phyloP scores from a whole-genome alignment of 345 rosid genomes.

The Abelmoschus esculentus region DNA sequence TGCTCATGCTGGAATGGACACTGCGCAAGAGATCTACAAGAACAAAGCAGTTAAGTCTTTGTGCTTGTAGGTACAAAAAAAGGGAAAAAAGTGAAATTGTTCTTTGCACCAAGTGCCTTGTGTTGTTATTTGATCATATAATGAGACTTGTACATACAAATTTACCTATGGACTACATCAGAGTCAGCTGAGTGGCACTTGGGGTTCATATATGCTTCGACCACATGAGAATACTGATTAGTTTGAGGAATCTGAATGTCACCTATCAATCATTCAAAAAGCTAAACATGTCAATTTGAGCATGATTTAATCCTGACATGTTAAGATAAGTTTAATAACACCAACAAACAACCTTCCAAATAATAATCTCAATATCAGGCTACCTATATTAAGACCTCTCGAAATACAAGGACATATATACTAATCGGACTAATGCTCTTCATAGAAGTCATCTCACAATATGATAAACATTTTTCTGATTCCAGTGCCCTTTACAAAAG shows the following conservation, averaged over 20 bases:
- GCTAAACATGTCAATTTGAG: not conserved
- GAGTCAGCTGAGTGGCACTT: constrained; percentile 80
- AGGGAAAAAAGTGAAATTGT: too few species aligned
- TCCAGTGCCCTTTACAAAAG: not conserved
- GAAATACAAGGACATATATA: not conserved
- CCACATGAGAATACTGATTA: constrained; percentile 49
- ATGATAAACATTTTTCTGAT: constrained; percentile 6
- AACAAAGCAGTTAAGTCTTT: not conserved
- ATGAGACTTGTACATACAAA: constrained; percentile 14
- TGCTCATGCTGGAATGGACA: constrained; percentile 47
- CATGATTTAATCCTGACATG: not conserved
- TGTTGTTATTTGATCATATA: not conserved
- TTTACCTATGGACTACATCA: constrained; percentile 51
- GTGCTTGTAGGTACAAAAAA: not conserved
- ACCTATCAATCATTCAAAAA: constrained; percentile 28
- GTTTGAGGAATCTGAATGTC: constrained; percentile 20
- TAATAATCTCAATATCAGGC: not conserved
- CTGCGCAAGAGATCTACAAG: constrained; percentile 48
- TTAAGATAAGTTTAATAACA: not conserved
- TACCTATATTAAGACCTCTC: not conserved
- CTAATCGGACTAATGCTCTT: not conserved
- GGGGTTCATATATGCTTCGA: constrained; percentile 76
- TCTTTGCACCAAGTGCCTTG: not conserved
- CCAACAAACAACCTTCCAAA: not conserved
- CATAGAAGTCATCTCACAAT: constrained; percentile 2